Evolutionary conservation across 495 filamentous ascomycete species (phyloP).

Genomic region (Tuber calosporum): DNA sequence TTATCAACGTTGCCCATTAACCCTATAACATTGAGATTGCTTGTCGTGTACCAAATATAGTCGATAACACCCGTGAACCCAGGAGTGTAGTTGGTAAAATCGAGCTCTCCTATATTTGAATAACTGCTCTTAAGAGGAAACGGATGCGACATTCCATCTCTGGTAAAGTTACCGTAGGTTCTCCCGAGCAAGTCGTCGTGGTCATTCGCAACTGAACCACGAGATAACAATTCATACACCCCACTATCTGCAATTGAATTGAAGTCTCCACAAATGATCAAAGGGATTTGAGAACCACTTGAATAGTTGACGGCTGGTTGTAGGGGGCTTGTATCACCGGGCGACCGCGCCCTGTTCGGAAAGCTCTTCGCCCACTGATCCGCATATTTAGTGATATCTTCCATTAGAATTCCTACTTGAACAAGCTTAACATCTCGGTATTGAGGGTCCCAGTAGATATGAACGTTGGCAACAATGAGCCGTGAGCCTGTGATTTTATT

Average conservation of each 20-base stretch:
- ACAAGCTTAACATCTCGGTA: conserved; percentile 90
- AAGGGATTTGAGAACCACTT: conserved; percentile 74
- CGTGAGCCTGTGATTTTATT: conserved; percentile 79
- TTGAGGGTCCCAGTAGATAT: conserved; percentile 87
- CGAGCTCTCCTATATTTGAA: conserved; percentile 61
- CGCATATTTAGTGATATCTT: conserved; percentile 72
- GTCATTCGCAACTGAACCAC: conserved; percentile 61
- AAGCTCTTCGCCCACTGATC: conserved; percentile 75
- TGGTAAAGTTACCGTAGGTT: conserved; percentile 83
- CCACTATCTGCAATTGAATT: conserved; percentile 79
- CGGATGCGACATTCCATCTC: conserved; percentile 83
- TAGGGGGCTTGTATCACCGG: conserved; percentile 42
- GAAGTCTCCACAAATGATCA: conserved; percentile 90
- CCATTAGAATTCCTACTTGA: conserved; percentile 90
- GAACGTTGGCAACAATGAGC: conserved; percentile 84
- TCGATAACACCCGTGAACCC: conserved; percentile 84
- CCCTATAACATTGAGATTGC: conserved; percentile 75
- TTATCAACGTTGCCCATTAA: conserved; percentile 86
- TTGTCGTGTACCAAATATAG: conserved; percentile 95
- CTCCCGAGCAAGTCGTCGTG: conserved; percentile 69
- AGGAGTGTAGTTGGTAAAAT: conserved; percentile 94
- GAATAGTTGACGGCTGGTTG: conserved; percentile 62
- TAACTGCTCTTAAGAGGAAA: conserved; percentile 91
- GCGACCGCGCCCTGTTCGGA: conserved; percentile 49
- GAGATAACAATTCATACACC: conserved; percentile 78